Evolutionary conservation across 1,139 yeast species (phyloP).

Genomic region (Scheffersomyces quercinus): DNA sequence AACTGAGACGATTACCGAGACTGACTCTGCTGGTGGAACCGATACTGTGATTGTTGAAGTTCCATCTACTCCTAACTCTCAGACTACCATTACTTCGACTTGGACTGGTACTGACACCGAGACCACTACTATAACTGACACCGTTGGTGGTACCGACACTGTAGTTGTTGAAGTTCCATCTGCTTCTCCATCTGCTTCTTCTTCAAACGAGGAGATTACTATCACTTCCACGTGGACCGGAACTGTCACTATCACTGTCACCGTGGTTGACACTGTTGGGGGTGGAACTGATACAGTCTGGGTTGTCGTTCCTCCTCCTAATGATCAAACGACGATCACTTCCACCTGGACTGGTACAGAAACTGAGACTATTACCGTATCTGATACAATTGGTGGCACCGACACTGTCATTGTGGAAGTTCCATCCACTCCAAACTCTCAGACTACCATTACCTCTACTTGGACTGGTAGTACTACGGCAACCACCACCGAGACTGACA

Average conservation of each 20-base stretch:
- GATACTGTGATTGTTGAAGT: too few species aligned
- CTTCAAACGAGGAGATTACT: background rate
- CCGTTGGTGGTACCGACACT: conserved; percentile 10
- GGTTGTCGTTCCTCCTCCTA: background rate
- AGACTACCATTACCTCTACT: too few species aligned
- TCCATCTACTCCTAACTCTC: too few species aligned
- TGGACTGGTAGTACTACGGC: too few species aligned
- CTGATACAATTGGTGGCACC: too few species aligned
- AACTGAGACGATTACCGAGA: too few species aligned
- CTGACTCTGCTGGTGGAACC: too few species aligned
- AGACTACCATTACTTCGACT: background rate
- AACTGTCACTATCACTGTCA: background rate
- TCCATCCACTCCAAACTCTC: too few species aligned
- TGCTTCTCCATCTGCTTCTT: background rate
- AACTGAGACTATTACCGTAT: too few species aligned
- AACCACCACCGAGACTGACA: background rate
- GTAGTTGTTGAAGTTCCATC: conserved; percentile 14
- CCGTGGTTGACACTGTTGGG: background rate
- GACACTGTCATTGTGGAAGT: too few species aligned
- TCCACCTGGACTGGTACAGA: too few species aligned
- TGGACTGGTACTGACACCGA: background rate
- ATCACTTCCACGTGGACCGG: background rate
- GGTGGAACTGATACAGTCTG: background rate
- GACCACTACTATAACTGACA: background rate
- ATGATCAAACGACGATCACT: too few species aligned